Percentiles rank a stretch among this genome's conserved stretches.
Evolutionary conservation across 2,329 filamentous ascomycete genomes (phyloP).

Genomic region (Intubia oerlemansii): DNA sequence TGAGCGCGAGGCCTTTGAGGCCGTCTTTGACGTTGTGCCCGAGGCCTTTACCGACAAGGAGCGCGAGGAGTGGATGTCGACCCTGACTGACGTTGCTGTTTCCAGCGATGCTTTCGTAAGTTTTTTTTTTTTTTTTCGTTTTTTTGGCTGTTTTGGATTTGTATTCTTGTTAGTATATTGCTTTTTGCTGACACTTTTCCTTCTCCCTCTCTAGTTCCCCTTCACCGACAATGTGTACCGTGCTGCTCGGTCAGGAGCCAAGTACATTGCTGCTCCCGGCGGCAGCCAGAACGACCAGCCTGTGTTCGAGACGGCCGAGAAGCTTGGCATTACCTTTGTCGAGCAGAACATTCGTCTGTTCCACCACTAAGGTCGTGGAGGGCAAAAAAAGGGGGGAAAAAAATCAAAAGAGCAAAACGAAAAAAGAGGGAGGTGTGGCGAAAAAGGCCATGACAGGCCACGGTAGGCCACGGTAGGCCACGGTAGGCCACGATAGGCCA

Average conservation of each 20-base stretch:
- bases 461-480: too few species aligned
- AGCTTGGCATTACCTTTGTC: slow-evolving; percentile 80
- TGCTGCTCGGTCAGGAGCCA: slow-evolving; percentile 68
- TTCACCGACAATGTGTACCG: slow-evolving; percentile 98
- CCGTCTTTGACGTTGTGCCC: slow-evolving; percentile 77
- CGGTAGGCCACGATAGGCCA: too few species aligned
- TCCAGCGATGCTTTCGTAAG: slow-evolving; percentile 90
- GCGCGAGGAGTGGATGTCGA: slow-evolving; percentile 64
- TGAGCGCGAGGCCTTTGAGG: slow-evolving; percentile 73
- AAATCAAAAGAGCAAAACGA: not conserved
- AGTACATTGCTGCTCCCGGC: slow-evolving; percentile 85
- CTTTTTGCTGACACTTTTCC: slow-evolving; percentile 3
- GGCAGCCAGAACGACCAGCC: slow-evolving; percentile 72
- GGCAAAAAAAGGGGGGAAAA: slow-evolving; percentile 1
- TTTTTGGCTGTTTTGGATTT: too few species aligned
- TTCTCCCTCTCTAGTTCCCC: slow-evolving; percentile 70
- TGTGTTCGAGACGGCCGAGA: slow-evolving; percentile 77
- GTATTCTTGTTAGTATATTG: too few species aligned
- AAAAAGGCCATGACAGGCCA: too few species aligned
- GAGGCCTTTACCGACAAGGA: slow-evolving; percentile 64
- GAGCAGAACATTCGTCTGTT: slow-evolving; percentile 89
- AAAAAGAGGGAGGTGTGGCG: slow-evolving; percentile 1
- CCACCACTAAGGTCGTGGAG: slow-evolving; percentile 47
- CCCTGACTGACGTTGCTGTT: slow-evolving; percentile 64
- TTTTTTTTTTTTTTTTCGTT: slow-evolving; percentile 9